Evolutionary conservation across 192 early-diverging fungal species (phyloP), one percentile per base, ranked within the genome.

Genomic region (Backusella liffmaniae): DNA sequence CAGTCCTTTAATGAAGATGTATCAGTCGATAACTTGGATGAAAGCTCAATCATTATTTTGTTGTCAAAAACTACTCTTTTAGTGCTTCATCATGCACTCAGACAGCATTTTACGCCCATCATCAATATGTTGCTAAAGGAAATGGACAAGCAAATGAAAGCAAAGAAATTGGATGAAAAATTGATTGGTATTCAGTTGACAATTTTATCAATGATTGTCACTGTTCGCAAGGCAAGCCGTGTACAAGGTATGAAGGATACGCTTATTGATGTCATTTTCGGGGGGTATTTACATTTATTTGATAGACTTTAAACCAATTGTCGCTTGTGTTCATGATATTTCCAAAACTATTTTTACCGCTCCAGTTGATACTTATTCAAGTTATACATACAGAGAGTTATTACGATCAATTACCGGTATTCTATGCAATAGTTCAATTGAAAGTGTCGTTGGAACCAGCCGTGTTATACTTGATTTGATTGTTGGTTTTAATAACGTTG

Each of bases 141-240:
- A 30, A 16, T 73, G 7, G 72, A 77, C 21, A 44, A 37, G 0
- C 80, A 82, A 67, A 51, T 88, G 4, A 79, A 84, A n/a, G 56
- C 68, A 7, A 71, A 79, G 29, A 9, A 37, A 73, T 15, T 79
- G n/a, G 70, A 83, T 32, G 46, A 82, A 66, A 79, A 79, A 26
- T 77, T 80, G 30, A 77, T 90, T 65, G 73, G 77, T 39, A 82
- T 85, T 35, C 74, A 71, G 21, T 62, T 90, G 21, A 80, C 86
- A 1, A 49, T 86, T n/a, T 51, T 87, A 34, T 73, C 77, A 44
- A 76, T 87, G 30, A 82, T 86, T 32, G 83, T 86, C 7, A 85
- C 88, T n/a, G 86, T 87, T 44, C 75, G 86, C 26, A 88, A 88
- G 53, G 84, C 82, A 9, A 85, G 73, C 62, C 88, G 86, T 77